Evolutionary conservation across 768 basidiomycete genomes (phyloP), one percentile per base, ranked within the genome.

Genomic region (Psilocybe cyanescens): DNA sequence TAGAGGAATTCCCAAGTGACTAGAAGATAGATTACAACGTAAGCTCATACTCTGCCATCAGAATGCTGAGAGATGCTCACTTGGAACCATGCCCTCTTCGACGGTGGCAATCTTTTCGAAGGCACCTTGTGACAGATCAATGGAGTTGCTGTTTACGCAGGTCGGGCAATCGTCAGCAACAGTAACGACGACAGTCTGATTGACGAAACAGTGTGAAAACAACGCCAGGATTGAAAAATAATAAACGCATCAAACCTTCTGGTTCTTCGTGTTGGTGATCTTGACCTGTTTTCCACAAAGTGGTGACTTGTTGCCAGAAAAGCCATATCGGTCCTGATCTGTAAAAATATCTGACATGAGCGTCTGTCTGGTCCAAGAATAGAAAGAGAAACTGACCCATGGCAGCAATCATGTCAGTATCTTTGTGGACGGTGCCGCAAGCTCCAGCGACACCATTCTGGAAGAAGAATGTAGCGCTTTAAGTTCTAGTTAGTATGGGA

Each of bases 91-190:
- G 63, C 94, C 94, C 24, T 80, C 70, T 5, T 67, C 68, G 46
- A 78, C 69, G 50, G 72, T 57, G 49, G 83, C 85, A 59, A 96
- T 82, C 14, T 71, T 66, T 28, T 74, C 31, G 83, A 96, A 95
- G 48, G 91, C 90, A 57, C 69, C 86, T 53, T 66, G 57, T n/a
- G 91, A 92, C 46, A 92, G 78, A 68, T 93, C 91, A 70, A 97
- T 86, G 14, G 88, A 91, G 73, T 89, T 82, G 30, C 37, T 35
- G 67, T 83, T 86, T 0, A 69, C 54, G 77, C 94, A 97, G 17
- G 88, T 89, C 28, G 94, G 93, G 81, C 94, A 97, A 39, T 82
- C 87, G 66, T 95, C 94, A 11, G 84, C 91, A 64, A 97, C 79
- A 28, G 79, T 82, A 48, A 87, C 93, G 3, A 73, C 79, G 60